Conservation (phyloP, 2,329 filamentous ascomycete genomes). For the Alternaria sp. region DNA sequence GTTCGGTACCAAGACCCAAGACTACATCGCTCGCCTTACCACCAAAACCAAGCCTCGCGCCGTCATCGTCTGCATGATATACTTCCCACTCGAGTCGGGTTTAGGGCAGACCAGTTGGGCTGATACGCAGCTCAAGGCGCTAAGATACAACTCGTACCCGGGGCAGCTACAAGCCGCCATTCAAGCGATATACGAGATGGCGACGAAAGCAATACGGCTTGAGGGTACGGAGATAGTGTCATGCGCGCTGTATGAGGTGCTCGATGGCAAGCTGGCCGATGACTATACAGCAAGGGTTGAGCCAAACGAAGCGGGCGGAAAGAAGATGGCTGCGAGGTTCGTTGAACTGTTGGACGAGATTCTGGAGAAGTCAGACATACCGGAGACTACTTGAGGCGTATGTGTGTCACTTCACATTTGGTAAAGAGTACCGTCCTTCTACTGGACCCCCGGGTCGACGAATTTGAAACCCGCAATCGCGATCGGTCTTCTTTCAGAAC, state of each 20-base stretch:
- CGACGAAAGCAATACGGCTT: conserved; percentile 35
- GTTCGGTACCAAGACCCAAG: conserved; percentile 35
- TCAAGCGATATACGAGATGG: conserved; percentile 37
- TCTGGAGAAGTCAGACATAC: background rate
- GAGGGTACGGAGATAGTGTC: conserved; percentile 40
- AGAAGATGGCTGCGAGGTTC: conserved; percentile 43
- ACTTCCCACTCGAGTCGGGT: conserved; percentile 42
- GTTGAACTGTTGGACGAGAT: conserved; percentile 21
- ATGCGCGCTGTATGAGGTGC: conserved; percentile 40
- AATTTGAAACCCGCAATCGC: background rate
- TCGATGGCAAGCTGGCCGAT: conserved; percentile 36
- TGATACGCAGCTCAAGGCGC: conserved; percentile 33
- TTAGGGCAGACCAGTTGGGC: conserved; percentile 43
- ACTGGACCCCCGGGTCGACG: background rate
- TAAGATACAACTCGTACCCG: conserved; percentile 42
- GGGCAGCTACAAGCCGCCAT: conserved; percentile 43
- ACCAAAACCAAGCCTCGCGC: conserved; percentile 40
- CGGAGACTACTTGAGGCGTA: background rate
- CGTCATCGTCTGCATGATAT: conserved; percentile 49
- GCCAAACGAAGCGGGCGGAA: conserved; percentile 41
- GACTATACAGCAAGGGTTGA: conserved; percentile 48
- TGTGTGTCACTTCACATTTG: background rate
- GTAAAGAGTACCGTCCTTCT: background rate
- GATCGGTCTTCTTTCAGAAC: background rate
- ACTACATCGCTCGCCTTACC: conserved; percentile 35